These are phyloP conservation scores for Candida hispaniensis DNA, from an alignment of 805 yeast genomes.

Conservation along the genomic window DNA sequence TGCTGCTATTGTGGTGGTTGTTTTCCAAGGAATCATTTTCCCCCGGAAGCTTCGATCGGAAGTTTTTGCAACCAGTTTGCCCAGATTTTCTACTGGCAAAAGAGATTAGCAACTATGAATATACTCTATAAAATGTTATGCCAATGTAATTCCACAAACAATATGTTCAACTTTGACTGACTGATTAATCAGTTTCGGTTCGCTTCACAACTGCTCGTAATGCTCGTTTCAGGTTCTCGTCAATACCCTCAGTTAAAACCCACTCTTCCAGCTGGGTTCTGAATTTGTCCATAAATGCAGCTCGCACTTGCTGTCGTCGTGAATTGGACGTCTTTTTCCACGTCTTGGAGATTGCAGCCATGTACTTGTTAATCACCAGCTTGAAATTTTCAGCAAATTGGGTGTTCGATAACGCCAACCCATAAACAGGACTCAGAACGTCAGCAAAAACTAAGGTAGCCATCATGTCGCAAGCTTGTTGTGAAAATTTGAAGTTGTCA, in stretches of 20 bases:
- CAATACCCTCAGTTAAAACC: conserved; percentile 18
- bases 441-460: conserved; percentile 35
- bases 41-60: conserved; percentile 15
- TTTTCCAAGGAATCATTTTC: conserved; percentile 15
- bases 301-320: conserved; percentile 13
- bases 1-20: conserved; percentile 14
- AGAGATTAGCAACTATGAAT: too few relatives aligned
- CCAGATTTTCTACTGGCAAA: conserved; percentile 8
- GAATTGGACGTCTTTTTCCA: conserved; percentile 9
- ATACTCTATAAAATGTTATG: conserved; percentile 1
- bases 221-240: conserved; percentile 19
- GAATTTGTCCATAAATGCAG: conserved; percentile 21
- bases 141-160: conserved; percentile 1
- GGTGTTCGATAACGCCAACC: conserved; percentile 32
- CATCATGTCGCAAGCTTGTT: conserved; percentile 4
- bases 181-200: conserved; percentile 5
- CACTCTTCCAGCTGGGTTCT: conserved; percentile 22
- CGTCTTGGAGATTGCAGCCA: conserved; percentile 23
- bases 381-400: conserved; percentile 52
- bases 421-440: conserved; percentile 58
- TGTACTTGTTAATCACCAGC: conserved; percentile 57
- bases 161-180: conserved; percentile 1
- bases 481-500: conserved; percentile 32
- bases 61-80: conserved; percentile 10
- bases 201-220: conserved; percentile 17